Base-by-base conservation (phyloP, 306 rosid species). In the Trifolium dubium region DNA sequence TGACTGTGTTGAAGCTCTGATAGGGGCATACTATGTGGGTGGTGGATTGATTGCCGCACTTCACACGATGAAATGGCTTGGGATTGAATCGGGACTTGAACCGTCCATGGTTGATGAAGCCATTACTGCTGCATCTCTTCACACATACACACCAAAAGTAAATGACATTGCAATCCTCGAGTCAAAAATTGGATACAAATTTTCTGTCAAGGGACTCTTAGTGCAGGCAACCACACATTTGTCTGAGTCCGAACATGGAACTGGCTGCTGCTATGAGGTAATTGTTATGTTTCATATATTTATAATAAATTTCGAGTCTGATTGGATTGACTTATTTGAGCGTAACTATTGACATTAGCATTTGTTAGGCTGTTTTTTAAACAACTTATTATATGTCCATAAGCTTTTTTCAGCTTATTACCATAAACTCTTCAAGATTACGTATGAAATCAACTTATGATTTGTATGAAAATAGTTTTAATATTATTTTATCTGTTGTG, bases 1-100 rank as follows among this genome's bases (percentile, higher is more conserved):
- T 40, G 99, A 94, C 80, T 92, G 97, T 70, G 96, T 83, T 72
- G 99, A 94, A 88, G 96, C 98, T 81, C 88, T 94, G 29, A 83
- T 94, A 50, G 99, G 98, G 64, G 99, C 97, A 3, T 92, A 94
- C 80, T 86, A 84, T 81, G 89, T 90, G 29, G 86, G 80, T 31
- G 96, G 96, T 69, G 99, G 99, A 50, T 78, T 92, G 62, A 4
- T 76, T 83, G 95, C 96, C 74, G 86, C 96, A 59, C 77, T 92
- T 75, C 89, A 86, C 80, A 50, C 90, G 78, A 90, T 94, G 90
- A 94, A 88, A 76, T 94, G 99, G 98, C 83, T 89, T 32, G 84
- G 87, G 23, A 71, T 94, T 82, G 92, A 84, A 53, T 80, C 89
- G 11, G 97, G 88, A 46, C 90, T 87, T 73, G 96, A 87, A 37